phyloP scores from a whole-genome alignment of 192 early-diverging fungal genomes.

The Phlyctochytrium bullatum region DNA sequence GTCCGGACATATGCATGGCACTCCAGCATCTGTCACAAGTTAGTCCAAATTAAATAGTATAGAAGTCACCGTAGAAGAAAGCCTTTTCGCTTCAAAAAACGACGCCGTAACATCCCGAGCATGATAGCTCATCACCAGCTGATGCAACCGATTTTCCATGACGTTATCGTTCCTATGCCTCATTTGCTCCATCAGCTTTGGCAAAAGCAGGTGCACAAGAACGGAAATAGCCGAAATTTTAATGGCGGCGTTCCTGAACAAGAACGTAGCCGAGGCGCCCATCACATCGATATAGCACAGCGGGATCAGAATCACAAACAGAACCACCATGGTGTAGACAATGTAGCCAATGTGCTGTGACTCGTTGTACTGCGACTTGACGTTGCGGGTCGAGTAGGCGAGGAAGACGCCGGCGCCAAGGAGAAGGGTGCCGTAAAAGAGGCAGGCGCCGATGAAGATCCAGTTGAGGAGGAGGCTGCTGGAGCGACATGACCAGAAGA shows the following conservation, averaged over 20 bases:
- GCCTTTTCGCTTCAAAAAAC: too few species aligned
- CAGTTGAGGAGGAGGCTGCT: not conserved
- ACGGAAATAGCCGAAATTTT: not conserved
- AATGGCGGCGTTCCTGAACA: not conserved
- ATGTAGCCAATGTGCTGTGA: not conserved
- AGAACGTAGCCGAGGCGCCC: not conserved
- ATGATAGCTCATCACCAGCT: not conserved
- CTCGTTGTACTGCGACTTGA: not conserved
- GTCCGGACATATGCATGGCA: not conserved
- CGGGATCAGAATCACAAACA: not conserved
- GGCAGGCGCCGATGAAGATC: not conserved
- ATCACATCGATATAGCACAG: not conserved
- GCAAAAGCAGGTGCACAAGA: not conserved
- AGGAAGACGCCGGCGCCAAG: slow-evolving; percentile 2
- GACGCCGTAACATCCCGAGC: not conserved
- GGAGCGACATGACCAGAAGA: not conserved
- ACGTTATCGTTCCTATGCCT: not conserved
- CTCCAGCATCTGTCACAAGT: not conserved
- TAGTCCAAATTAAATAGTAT: not conserved
- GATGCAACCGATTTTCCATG: not conserved
- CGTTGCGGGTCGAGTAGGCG: slow-evolving; percentile 6
- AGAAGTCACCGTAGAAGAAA: not conserved
- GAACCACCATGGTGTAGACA: slow-evolving; percentile 3
- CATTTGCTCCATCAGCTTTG: not conserved
- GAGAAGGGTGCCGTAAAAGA: not conserved